Evolutionary conservation across 108 stramenopile genomes (phyloP), one percentile per base, ranked within the genome.

Genomic region (Mediolabrus comicus): DNA sequence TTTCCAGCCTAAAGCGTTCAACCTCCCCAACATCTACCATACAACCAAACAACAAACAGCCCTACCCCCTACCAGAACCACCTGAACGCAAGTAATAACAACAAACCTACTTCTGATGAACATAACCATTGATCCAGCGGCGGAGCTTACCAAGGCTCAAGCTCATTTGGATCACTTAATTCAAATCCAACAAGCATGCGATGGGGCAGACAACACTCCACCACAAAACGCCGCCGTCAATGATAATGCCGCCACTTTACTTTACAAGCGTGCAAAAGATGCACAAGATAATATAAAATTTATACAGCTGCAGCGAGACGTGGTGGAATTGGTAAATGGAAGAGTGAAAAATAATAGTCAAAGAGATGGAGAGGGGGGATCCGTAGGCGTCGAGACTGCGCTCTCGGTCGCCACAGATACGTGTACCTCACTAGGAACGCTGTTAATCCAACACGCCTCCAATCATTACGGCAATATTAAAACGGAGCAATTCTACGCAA

Each of bases 261-360:
- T 69, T 22, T 69, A 56, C 41, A 41, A 19, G 5, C 67, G 67
- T 46, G 67, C 67, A 19, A 35, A 6, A 28, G 38, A 69, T 36
- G 31, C 55, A 6, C 29, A 58, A 51, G 67, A 46, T 49, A 27
- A 49, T 32, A 49, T 69, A 29, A 38, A 69, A 7, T 39, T 57
- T 28, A 53, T 69, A 4, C n/a, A 29, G 38, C 27, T 69, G 30
- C 43, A 69, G 53, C 55, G 67, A 35, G 33, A 35, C 14, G 55
- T 69, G 26, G 32, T 51, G 30, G 5, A 33, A 43, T 19, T 67
- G 16, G 35, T 67, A 13, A 27, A 24, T 11, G 19, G 13, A 3
- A 59, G 14, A 2, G 35, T 67, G 3, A 27, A 24, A 29, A 33
- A 35, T 9, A 54, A 14, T 16, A 22, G 22, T 22, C 34, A 36